These are phyloP conservation scores for Murraya koenigii DNA, from an alignment of 345 rosid genomes.

Conservation along the genomic window DNA sequence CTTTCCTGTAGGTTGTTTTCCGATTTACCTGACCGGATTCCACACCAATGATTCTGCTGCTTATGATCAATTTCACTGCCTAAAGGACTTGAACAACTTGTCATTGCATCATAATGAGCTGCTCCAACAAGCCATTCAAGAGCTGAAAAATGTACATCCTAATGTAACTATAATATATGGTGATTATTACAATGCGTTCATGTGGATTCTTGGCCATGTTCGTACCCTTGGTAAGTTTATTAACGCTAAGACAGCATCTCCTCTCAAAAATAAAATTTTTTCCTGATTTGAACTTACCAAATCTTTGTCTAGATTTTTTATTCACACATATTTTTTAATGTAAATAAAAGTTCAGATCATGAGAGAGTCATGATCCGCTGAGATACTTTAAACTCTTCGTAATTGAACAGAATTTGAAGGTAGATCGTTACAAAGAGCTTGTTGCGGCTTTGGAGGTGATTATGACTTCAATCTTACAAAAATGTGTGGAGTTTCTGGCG, in stretches of 20 bases:
- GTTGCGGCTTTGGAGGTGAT: slow-evolving; percentile 22
- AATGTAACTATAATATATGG: slow-evolving; percentile 14
- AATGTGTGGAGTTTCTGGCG: slow-evolving; percentile 21
- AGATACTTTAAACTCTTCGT: too few species aligned
- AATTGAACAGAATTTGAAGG: slow-evolving; percentile 10
- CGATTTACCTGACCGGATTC: neutral
- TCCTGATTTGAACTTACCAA: neutral
- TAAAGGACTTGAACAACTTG: slow-evolving; percentile 7
- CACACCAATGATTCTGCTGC: neutral
- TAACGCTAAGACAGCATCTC: neutral
- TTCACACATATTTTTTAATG: neutral
- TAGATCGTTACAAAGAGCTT: slow-evolving; percentile 4
- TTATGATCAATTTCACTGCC: slow-evolving; percentile 19
- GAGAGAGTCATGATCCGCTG: neutral
- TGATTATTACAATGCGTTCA: slow-evolving; percentile 13
- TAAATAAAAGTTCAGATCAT: too few species aligned
- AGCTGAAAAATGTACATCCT: slow-evolving; percentile 1
- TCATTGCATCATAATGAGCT: slow-evolving; percentile 12
- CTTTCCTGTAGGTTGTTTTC: slow-evolving; percentile 11
- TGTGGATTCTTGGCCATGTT: slow-evolving; percentile 8
- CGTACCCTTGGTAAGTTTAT: neutral
- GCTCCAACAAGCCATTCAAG: slow-evolving; percentile 22
- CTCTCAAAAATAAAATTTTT: too few species aligned
- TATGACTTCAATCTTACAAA: slow-evolving; percentile 8
- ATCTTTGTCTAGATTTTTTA: neutral